Percentiles rank a stretch among this genome's conserved stretches.
Evolutionary conservation across 73 alveolate species (phyloP).

Genomic region (Stentor coeruleus): DNA sequence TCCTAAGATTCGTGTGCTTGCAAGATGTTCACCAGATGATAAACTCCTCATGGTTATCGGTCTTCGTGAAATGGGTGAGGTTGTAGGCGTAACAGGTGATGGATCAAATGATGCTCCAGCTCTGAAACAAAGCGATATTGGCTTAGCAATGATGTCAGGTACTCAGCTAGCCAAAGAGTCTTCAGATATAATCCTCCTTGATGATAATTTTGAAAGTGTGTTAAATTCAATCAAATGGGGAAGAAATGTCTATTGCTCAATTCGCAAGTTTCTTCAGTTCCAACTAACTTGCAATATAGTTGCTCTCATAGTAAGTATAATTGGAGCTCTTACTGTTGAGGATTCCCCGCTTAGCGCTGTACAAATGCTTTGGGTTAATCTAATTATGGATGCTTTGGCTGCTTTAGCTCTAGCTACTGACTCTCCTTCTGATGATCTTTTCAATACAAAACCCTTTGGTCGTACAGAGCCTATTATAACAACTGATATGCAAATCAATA

Average conservation of each 20-base stretch:
- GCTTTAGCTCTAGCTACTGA: conserved; percentile 94
- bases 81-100: conserved; percentile 93
- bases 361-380: conserved; percentile 86
- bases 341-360: conserved; percentile 73
- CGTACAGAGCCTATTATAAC: conserved; percentile 81
- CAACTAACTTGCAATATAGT: conserved; percentile 74
- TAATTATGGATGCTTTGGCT: conserved; percentile 83
- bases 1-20: conserved; percentile 75
- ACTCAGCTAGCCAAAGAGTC: conserved; percentile 99
- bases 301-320: conserved; percentile 73
- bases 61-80: conserved; percentile 67
- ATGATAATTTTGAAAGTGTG: conserved; percentile 92
- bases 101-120: conserved; percentile 73
- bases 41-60: conserved; percentile 87
- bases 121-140: conserved; percentile 62
- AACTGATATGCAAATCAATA: conserved; percentile 88
- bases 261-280: conserved; percentile 85
- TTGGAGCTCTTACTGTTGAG: conserved; percentile 66
- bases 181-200: conserved; percentile 93
- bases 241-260: conserved; percentile 86
- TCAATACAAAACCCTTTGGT: conserved; percentile 73
- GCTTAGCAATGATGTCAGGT: conserved; percentile 86
- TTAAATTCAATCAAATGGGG: conserved; percentile 96
- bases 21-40: conserved; percentile 90
- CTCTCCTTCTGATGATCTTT: conserved; percentile 80